Evolutionary conservation across 768 basidiomycete genomes (phyloP).

Genomic region (Clitopilus hobsonii): DNA sequence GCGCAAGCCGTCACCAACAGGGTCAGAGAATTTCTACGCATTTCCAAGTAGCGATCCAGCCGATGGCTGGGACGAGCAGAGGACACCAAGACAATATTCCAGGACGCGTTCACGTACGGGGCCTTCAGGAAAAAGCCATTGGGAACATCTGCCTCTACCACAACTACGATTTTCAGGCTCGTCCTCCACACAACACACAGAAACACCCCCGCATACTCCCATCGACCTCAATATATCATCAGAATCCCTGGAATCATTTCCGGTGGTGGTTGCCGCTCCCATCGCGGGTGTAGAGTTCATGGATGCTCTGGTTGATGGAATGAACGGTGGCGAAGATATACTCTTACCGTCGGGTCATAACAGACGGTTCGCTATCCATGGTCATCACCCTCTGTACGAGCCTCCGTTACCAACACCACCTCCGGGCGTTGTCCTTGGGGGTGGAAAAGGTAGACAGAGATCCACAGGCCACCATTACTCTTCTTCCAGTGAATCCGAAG

Average conservation of each 20-base stretch:
- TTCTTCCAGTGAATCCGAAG: constrained; percentile 47
- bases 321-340: constrained; percentile 73
- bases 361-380: constrained; percentile 50
- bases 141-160: constrained; percentile 40
- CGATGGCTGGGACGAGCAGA: constrained; percentile 20
- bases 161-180: constrained; percentile 60
- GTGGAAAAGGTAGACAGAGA: constrained; percentile 34
- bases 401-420: constrained; percentile 83
- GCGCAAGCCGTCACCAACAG: constrained; percentile 9
- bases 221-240: constrained; percentile 36
- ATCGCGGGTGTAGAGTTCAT: constrained; percentile 78
- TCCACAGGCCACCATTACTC: constrained; percentile 17
- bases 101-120: constrained; percentile 57
- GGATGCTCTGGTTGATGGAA: constrained; percentile 86
- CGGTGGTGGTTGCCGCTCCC: constrained; percentile 73
- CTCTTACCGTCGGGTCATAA: constrained; percentile 41
- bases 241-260: constrained; percentile 46
- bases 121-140: constrained; percentile 43
- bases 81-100: constrained; percentile 26
- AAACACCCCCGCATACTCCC: constrained; percentile 72
- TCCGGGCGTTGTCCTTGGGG: constrained; percentile 70
- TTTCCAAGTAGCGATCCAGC: constrained; percentile 36
- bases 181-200: constrained; percentile 63
- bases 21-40: constrained; percentile 25
- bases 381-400: constrained; percentile 73